Evolutionary conservation across 2,329 filamentous ascomycete species (phyloP), one percentile per base, ranked within the genome.

Genomic region (Endocalyx cinctus): DNA sequence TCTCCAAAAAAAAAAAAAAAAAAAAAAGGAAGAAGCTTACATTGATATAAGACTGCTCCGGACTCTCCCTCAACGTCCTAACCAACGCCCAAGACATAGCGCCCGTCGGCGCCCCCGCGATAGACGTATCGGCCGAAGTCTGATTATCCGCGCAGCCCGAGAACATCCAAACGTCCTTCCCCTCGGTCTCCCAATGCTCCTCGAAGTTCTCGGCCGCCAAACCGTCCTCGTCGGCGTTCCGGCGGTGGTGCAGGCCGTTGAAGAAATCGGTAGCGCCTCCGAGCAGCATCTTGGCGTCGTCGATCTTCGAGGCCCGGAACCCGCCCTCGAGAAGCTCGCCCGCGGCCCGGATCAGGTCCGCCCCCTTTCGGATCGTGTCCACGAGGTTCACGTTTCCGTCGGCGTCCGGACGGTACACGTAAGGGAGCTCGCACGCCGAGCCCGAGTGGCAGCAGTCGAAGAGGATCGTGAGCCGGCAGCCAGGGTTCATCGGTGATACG

Each of bases 371-470:
- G 19, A 79, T 45, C 29, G 75, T 75, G 50, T 78, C 69, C 35
- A 79, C 58, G 15, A 77, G 47, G 38, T 62, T 70, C 35, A 79
- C 62, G 36, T 74, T 72, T 25, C 75, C 75, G 10, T 77, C 68
- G 17, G 64, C 64, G 43, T 79, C 73, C 4, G 65, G 64, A 16
- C 72, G 70, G 49, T 72, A 79, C 14, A 79, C 69, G 39, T 62
- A 79, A 0, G 76, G 75, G 2, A 80, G 54, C 38, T 79, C 75
- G 25, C 76, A 62, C 0, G 73, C 74, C 1, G 72, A 76, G 18
- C 75, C 75, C 3, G 70, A 74, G 51, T 79, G 76, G 46, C 76
- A 80, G 54, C 75, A 79, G 50, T 80, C 76, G 45, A 80, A 70
- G 17, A 79, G 55, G 42, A 76, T 65, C 47, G 73, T 74, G 11